Percentiles rank a stretch among this genome's conserved stretches.
These are phyloP conservation scores for Oropetium thomaeum DNA, from an alignment of 176 grass and related monocot species.

Conservation along the genomic window DNA sequence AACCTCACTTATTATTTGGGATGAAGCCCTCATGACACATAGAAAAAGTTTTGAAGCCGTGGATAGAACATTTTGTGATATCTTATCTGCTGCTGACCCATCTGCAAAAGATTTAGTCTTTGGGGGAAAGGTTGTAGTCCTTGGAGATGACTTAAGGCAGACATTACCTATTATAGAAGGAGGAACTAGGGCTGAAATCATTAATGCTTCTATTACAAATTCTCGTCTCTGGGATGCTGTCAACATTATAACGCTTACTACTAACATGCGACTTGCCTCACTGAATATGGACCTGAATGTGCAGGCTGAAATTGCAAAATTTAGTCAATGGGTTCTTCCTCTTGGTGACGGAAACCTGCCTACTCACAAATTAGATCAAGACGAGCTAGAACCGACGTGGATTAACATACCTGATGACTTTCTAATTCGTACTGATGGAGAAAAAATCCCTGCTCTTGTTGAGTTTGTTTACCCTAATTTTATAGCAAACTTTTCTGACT, in stretches of 20 bases:
- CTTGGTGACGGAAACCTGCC: neutral
- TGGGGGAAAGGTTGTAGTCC: neutral
- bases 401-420: neutral
- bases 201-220: neutral
- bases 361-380: neutral
- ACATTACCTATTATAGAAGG: neutral
- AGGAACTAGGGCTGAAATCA: too few species aligned
- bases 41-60: neutral
- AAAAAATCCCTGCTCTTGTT: neutral
- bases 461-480: neutral
- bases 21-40: neutral
- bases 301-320: neutral
- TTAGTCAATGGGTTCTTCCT: neutral
- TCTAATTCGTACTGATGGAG: neutral
- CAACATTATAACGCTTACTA: neutral
- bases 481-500: neutral
- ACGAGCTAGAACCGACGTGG: neutral
- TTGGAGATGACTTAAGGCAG: neutral
- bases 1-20: too few species aligned
- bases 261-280: neutral
- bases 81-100: neutral
- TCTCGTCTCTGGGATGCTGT: neutral
- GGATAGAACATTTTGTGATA: neutral
- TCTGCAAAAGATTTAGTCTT: neutral
- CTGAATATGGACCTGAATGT: neutral